Conservation (phyloP, 176 grass and related monocot genomes). For the Musa troglodytarum region DNA sequence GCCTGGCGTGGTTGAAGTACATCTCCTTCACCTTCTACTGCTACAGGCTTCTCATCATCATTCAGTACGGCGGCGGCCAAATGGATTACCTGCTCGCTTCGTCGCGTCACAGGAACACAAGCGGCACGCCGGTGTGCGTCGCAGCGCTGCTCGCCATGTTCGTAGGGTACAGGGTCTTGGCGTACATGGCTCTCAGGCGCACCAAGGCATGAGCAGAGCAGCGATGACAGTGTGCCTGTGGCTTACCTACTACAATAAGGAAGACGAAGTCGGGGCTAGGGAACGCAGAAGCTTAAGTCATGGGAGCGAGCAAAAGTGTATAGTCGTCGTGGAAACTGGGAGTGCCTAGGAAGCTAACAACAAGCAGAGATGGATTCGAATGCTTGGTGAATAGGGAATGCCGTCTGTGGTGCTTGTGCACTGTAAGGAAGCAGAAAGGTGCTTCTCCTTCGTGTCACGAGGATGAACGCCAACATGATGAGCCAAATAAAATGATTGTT, state of each 20-base stretch:
- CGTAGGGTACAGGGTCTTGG: conserved; percentile 61
- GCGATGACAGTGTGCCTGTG: no score
- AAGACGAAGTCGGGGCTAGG: background rate
- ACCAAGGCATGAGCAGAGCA: conserved; percentile 23
- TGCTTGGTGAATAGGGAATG: background rate
- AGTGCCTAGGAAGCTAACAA: background rate
- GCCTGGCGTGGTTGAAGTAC: conserved; percentile 88
- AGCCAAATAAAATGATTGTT: no score
- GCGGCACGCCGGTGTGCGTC: conserved; percentile 13
- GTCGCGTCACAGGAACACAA: background rate
- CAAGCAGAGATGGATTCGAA: background rate
- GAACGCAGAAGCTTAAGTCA: background rate
- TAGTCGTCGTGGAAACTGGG: background rate
- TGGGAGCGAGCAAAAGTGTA: background rate
- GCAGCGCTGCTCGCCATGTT: conserved; percentile 61
- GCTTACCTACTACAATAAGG: background rate
- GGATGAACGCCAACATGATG: no score
- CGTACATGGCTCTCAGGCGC: conserved; percentile 62
- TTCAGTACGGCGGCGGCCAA: conserved; percentile 51
- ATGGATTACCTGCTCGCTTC: conserved; percentile 5
- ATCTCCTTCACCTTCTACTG: conserved; percentile 92
- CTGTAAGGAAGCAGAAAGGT: no score
- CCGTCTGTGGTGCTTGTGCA: no score
- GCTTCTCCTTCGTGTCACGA: no score
- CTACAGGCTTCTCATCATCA: conserved; percentile 63